Evolutionary conservation across 495 filamentous ascomycete species (phyloP).

Genomic region (Lepraria neglecta): DNA sequence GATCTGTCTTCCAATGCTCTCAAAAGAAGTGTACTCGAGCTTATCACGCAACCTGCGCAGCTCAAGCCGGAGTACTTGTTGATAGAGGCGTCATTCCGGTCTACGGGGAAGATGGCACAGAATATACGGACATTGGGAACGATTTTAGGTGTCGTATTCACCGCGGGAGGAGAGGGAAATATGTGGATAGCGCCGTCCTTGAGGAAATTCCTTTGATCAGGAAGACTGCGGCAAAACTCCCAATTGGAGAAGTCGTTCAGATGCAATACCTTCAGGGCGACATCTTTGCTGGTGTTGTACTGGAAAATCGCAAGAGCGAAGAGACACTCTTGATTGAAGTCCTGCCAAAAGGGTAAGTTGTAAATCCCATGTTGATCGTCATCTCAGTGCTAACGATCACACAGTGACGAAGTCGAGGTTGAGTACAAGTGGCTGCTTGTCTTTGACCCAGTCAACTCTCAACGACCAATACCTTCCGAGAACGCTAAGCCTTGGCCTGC

Average conservation of each 20-base stretch:
- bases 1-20: conserved; percentile 95
- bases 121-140: conserved; percentile 81
- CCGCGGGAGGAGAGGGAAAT: conserved; percentile 74
- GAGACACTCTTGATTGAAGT: conserved; percentile 72
- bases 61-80: conserved; percentile 82
- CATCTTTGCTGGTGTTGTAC: conserved; percentile 83
- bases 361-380: neutral
- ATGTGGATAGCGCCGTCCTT: conserved; percentile 54
- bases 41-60: conserved; percentile 92
- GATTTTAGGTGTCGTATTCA: conserved; percentile 94
- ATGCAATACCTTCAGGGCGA: conserved; percentile 78
- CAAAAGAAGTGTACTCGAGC: conserved; percentile 88
- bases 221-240: conserved; percentile 59
- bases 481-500: conserved; percentile 55
- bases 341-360: conserved; percentile 75
- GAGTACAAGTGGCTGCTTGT: conserved; percentile 52
- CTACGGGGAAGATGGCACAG: conserved; percentile 84
- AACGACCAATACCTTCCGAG: conserved; percentile 38
- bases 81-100: conserved; percentile 78
- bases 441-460: conserved; percentile 46
- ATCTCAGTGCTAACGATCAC: conserved; percentile 4
- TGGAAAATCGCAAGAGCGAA: conserved; percentile 78
- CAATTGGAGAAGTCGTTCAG: conserved; percentile 74
- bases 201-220: conserved; percentile 67
- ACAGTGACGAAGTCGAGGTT: conserved; percentile 48